Evolutionary conservation across 2,329 filamentous ascomycete genomes (phyloP).

Genomic region (Lithohypha guttulata): DNA sequence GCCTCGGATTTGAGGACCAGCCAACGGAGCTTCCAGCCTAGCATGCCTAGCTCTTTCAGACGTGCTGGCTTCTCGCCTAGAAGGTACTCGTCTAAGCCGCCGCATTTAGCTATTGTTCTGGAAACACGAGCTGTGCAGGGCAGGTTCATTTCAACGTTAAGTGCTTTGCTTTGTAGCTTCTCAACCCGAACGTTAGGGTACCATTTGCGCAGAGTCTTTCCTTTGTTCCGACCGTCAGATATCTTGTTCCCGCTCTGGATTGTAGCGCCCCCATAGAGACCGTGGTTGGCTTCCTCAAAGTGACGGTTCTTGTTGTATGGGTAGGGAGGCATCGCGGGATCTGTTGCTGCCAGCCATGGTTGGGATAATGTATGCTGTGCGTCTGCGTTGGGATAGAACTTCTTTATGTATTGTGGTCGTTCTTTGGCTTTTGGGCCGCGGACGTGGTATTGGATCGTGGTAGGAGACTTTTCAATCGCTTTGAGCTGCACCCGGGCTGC

Average conservation of each 20-base stretch:
- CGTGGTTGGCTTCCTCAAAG: conserved; percentile 38
- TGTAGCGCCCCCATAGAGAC: conserved; percentile 37
- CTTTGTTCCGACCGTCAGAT: conserved; percentile 38
- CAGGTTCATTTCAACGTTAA: conserved; percentile 33
- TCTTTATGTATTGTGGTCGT: conserved; percentile 14
- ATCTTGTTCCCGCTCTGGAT: conserved; percentile 42
- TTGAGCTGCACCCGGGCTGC: conserved; percentile 9
- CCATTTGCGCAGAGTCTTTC: conserved; percentile 39
- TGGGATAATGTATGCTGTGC: conserved; percentile 15
- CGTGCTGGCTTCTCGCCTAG: conserved; percentile 66
- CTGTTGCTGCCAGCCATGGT: conserved; percentile 13
- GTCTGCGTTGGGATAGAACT: conserved; percentile 15
- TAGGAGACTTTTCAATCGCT: conserved; percentile 16
- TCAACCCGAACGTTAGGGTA: conserved; percentile 40
- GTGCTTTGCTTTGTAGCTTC: conserved; percentile 35
- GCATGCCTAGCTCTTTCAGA: conserved; percentile 75
- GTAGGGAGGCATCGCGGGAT: conserved; percentile 33
- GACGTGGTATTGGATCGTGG: conserved; percentile 18
- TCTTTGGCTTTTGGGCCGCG: conserved; percentile 8
- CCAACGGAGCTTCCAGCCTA: conserved; percentile 85
- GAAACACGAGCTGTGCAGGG: conserved; percentile 37
- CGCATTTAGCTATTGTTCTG: conserved; percentile 63
- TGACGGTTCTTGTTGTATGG: conserved; percentile 34
- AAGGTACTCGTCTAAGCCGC: conserved; percentile 85
- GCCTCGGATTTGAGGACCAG: conserved; percentile 68